A percentile compares a stretch with the other conserved stretches of the same genome.
Evolutionary conservation across 768 basidiomycete species (phyloP).

Genomic region (Agaricus bisporus): DNA sequence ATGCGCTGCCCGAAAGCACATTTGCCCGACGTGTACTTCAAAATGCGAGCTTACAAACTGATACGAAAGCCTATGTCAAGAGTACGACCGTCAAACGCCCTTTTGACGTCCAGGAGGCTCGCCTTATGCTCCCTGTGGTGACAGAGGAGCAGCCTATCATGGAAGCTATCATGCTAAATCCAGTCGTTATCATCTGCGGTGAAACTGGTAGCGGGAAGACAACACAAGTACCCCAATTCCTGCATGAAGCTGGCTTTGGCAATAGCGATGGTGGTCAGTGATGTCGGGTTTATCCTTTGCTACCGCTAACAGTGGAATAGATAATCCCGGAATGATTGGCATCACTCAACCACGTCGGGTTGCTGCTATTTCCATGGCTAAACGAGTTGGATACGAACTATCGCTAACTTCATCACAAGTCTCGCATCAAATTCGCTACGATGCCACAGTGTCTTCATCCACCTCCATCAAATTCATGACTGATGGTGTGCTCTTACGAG

Average conservation of each 20-base stretch:
- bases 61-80: slow-evolving; percentile 27
- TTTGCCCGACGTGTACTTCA: slow-evolving; percentile 47
- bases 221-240: slow-evolving; percentile 95
- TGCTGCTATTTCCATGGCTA: slow-evolving; percentile 94
- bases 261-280: slow-evolving; percentile 67
- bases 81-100: slow-evolving; percentile 55
- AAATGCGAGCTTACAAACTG: slow-evolving; percentile 12
- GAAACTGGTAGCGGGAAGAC: slow-evolving; percentile 99
- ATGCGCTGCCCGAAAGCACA: slow-evolving; percentile 60
- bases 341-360: slow-evolving; percentile 97
- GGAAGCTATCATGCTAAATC: slow-evolving; percentile 83
- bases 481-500: slow-evolving; percentile 92
- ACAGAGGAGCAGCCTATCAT: slow-evolving; percentile 93
- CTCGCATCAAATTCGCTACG: slow-evolving; percentile 97
- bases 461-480: slow-evolving; percentile 99
- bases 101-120: slow-evolving; percentile 64
- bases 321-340: slow-evolving; percentile 94
- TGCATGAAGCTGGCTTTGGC: slow-evolving; percentile 97
- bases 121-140: slow-evolving; percentile 81
- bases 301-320: not conserved
- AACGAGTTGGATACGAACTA: slow-evolving; percentile 91
- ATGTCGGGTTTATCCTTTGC: not conserved
- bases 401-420: slow-evolving; percentile 75
- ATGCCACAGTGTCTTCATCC: slow-evolving; percentile 82
- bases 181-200: slow-evolving; percentile 79